Evolutionary conservation across 2,329 filamentous ascomycete species (phyloP).

Genomic region (Aureobasidium sp.): DNA sequence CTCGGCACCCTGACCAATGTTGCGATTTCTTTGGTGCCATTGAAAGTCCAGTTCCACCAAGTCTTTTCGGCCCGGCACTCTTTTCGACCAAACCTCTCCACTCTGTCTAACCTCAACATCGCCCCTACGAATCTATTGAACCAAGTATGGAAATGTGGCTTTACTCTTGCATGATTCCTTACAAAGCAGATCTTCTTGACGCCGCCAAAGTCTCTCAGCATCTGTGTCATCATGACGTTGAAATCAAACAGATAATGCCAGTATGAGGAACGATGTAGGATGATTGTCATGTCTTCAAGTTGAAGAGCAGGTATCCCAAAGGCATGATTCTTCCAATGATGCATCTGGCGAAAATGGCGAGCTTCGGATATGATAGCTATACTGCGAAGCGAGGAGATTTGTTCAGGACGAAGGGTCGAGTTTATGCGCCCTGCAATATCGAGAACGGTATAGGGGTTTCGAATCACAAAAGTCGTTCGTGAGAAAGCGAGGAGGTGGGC

Average conservation of each 20-base stretch:
- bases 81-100: constrained; percentile 40
- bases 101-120: constrained; percentile 46
- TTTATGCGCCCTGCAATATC: constrained; percentile 32
- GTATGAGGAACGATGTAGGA: constrained; percentile 35
- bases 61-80: constrained; percentile 35
- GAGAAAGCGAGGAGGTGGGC: constrained; percentile 38
- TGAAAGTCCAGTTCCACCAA: constrained; percentile 46
- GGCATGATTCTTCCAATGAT: constrained; percentile 36
- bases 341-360: constrained; percentile 35
- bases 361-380: constrained; percentile 35
- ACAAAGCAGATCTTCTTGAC: constrained; percentile 41
- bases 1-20: constrained; percentile 34
- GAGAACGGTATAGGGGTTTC: constrained; percentile 33
- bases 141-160: constrained; percentile 42
- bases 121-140: constrained; percentile 41
- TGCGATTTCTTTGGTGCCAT: constrained; percentile 33
- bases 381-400: constrained; percentile 36
- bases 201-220: constrained; percentile 38
- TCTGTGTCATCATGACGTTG: constrained; percentile 33
- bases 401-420: constrained; percentile 30
- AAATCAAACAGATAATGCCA: constrained; percentile 41
- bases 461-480: constrained; percentile 40
- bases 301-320: constrained; percentile 35
- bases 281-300: constrained; percentile 36
- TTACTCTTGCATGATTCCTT: constrained; percentile 37